Evolutionary conservation across 148 eudicot genomes (phyloP).

Genomic region (Chenopodium formosanum): DNA sequence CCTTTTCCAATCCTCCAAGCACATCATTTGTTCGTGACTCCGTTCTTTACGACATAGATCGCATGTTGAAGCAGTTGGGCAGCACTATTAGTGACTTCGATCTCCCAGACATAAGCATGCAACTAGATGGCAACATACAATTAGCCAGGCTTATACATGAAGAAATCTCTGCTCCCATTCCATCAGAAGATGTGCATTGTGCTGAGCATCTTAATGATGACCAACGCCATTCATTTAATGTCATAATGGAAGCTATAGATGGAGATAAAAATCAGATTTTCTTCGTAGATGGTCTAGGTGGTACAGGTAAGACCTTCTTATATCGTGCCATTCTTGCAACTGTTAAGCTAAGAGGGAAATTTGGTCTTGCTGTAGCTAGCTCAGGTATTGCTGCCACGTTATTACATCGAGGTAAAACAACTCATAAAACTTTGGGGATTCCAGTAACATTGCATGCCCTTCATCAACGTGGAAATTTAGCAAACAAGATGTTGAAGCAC

Average conservation of each 20-base stretch:
- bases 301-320: not conserved
- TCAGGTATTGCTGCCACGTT: conserved; percentile 1
- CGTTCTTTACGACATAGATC: not conserved
- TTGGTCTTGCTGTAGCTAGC: not conserved
- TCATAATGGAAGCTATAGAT: not conserved
- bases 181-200: not conserved
- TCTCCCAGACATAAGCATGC: not conserved
- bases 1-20: not conserved
- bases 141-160: not conserved
- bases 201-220: not conserved
- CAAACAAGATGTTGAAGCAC: not conserved
- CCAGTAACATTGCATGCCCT: not conserved
- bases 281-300: conserved; percentile 3
- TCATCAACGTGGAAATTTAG: not conserved
- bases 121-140: not conserved
- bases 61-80: not conserved
- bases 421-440: not conserved
- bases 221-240: not conserved
- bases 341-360: not conserved
- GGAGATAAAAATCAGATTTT: not conserved
- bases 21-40: not conserved
- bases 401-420: not conserved
- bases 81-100: not conserved
- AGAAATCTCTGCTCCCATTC: not conserved
- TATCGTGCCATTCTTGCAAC: not conserved